Base-by-base conservation (phyloP, 1,284 basidiomycete genomes). In the Salmacisia buchloeana region DNA sequence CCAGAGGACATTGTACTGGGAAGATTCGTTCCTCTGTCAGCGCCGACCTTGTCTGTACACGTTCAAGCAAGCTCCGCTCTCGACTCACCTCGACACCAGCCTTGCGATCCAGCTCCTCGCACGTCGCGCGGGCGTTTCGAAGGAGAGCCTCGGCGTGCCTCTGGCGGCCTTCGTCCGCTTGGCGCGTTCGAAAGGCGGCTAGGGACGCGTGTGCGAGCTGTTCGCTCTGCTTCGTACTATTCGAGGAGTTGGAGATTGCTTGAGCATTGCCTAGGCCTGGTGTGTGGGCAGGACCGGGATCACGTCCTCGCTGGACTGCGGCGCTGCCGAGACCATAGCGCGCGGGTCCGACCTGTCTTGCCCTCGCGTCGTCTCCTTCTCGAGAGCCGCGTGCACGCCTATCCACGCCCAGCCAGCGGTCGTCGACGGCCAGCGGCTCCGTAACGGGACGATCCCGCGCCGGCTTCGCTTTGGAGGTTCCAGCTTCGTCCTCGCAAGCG, bases 1-100 rank as follows among this genome's bases (percentile, higher is more conserved):
- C 65, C 65, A 66, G 21, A 66, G 49, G n/a, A 63, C 62, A 3
- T 58, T 57, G 31, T 60, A 66, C 56, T 59, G 21, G 6, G 39
- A 33, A 12, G 23, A 13, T 27, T 6, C 29, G 23, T 31, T 29
- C 27, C 27, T 38, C 33, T 39, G 29, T n/a, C 3, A 33, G 23
- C 6, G 15, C 23, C 31, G 1, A 33, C 35, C n/a, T 3, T 59
- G 58, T n/a, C 13, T 15, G 23, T 43, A 15, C 15, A 3, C 4
- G 39, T 9, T 43, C 7, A 9, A 15, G 10, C 15, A 2, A 1
- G 33, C 21, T 6, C 25, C 23, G 1, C 10, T 54, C n/a, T 18
- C 23, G 25, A 39, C 61, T 62, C 46, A 62, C 61, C 54, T 62
- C 57, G 7, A 59, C 41, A 38, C 27, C 59, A 9, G 21, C 41